Base-by-base conservation (phyloP, 2,329 filamentous ascomycete species). In the Macrophomina tecta region DNA sequence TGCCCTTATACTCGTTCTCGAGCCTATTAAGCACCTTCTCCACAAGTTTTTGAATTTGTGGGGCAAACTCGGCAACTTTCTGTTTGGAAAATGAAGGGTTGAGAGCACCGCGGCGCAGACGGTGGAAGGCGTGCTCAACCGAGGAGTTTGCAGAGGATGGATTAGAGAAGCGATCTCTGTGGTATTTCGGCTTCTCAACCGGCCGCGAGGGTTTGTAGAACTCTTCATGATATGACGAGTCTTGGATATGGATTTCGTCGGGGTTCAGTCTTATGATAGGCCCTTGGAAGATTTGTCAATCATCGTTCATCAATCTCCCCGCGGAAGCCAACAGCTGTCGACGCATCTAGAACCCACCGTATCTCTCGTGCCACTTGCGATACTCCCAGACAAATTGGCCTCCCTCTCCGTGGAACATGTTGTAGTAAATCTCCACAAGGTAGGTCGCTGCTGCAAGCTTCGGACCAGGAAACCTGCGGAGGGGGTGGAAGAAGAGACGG, bases 401-500 rank as follows among this genome's bases (percentile, higher is more conserved):
- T 11, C 68, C 52, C 12, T 53, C 69, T 16, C 55, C 46, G 18
- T 48, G 53, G 4, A 72, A 23, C n/a, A 68, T 49, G 34, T 71
- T 69, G 61, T 70, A 71, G 60, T 72, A 74, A 45, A 72, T 67
- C 45, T 74, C 72, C 53, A 72, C 71, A 53, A 53, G 65, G 12
- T 45, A 14, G 2, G 71, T 73, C 30, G 67, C 38, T 3, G 69
- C 69, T 8, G 72, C 72, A 23, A 74, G 69, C 28, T 71, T 72
- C 1, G 76, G 76, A 1, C 77, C 76, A 2, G 76, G 76, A 45
- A 77, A 73, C 18, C 72, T 72, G 18, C 71, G 71, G 46, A 78
- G 63, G 1, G 74, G 76, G 62, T 73, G 72, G 23, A 77, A 71
- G 75, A 56, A 72, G 23, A 77, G 68, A 3, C 74, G 73, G 61